Base-by-base conservation (phyloP, 2,329 filamentous ascomycete species). In the Myriosclerotinia scirpicola region DNA sequence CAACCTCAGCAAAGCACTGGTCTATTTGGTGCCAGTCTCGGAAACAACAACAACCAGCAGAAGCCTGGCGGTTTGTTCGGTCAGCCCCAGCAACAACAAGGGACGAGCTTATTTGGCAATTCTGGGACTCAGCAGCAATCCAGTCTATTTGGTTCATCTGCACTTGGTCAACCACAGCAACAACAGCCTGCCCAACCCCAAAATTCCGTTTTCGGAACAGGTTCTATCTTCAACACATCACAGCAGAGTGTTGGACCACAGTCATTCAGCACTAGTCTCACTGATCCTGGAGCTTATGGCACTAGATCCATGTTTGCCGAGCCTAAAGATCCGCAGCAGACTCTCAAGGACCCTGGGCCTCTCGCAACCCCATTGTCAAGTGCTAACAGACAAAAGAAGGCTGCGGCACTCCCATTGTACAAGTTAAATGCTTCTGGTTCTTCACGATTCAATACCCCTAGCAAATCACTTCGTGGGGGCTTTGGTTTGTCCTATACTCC, bases 401-500 rank as follows among this genome's bases (percentile, higher is more conserved):
- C 86, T 70, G 90, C 91, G 12, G 90, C 94, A 54, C 80, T 97
- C 64, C 93, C 93, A 3, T 88, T 95, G 76, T 93, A 94, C 81
- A 95, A 93, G 79, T 84, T 96, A 71, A 94, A 92, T 0, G 86
- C 87, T 56, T 91, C 91, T 44, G 44, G 44, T 17, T 88, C 91
- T 11, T 90, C 90, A 30, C 90, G 93, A 58, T 88, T 93, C 66
- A 85, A 88, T 40, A 97, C 93, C 0, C 93, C 93, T 0, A 91
- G 93, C 72, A 94, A 92, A 79, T 60, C 64, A 17, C 30, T 65
- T 42, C 86, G 90, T 67, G 92, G 90, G 66, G 92, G 92, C 6
- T 97, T 92, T 75, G 94, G 94, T 3, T 96, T 97, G 77, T 93
- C 90, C 2, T 97, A 97, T 79, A 96, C 93, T 70, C 93, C 94